A percentile compares a stretch with the other conserved stretches of the same genome.
Conservation (phyloP, 257 asterid genomes). For the Solanum piurae region DNA sequence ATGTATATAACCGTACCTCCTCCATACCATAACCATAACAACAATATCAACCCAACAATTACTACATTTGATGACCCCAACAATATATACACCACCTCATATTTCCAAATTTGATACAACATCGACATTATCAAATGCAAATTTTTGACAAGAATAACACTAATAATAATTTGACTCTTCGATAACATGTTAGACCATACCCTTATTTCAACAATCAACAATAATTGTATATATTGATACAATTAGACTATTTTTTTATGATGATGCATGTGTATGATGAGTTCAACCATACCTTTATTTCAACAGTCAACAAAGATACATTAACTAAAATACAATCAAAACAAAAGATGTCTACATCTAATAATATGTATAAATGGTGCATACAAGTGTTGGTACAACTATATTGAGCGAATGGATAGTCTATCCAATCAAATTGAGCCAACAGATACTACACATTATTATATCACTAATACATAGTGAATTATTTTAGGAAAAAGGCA, state of each 20-base stretch:
- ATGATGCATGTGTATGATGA: not conserved
- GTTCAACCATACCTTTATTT: too few species aligned
- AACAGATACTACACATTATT: too few species aligned
- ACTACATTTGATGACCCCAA: not conserved
- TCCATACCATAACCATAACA: not conserved
- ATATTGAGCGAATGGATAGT: not conserved
- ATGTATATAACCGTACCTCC: not conserved
- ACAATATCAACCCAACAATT: not conserved
- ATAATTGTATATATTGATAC: not conserved
- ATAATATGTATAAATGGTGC: not conserved
- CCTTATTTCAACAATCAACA: not conserved
- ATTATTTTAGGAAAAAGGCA: too few species aligned
- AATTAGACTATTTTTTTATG: too few species aligned
- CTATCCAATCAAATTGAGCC: not conserved
- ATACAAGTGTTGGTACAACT: not conserved
- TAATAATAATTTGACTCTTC: too few species aligned
- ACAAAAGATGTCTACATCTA: too few species aligned
- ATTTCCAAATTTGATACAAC: not conserved
- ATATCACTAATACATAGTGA: too few species aligned
- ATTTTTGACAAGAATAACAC: not conserved
- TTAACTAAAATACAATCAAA: too few species aligned
- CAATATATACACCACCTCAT: not conserved
- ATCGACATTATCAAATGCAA: not conserved
- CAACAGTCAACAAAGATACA: not conserved
- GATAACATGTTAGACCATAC: not conserved